Base-by-base conservation (phyloP, 495 filamentous ascomycete species). In the Saxophila tyrrhenica region DNA sequence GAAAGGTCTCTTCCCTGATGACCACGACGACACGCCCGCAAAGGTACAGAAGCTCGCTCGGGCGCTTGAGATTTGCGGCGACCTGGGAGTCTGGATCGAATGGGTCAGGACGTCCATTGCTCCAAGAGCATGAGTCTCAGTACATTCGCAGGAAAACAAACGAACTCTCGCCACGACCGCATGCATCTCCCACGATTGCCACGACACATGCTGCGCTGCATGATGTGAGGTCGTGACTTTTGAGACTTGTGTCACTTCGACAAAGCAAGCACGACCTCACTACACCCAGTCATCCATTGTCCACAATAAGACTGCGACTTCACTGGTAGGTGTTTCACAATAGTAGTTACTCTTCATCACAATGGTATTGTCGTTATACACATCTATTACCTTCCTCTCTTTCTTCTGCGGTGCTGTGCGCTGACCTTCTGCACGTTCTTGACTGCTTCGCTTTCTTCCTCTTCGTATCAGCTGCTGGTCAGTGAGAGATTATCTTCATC, bases 81-180 rank as follows among this genome's bases (percentile, higher is more conserved):
- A 69, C 57, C 13, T 69, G 8, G 64, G 62, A 10, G 55, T 68
- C 23, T 68, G 65, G 67, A 57, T 60, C 19, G 65, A 67, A 55
- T 69, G 68, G 68, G 15, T 68, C 49, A 20, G 55, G 3, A 46
- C 22, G 5, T 35, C 29, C 29, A 35, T 35, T 13, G 13, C 29
- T n/a, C n/a, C n/a, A n/a, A n/a, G n/a, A 35, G 29, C 29, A 7
- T 35, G 29, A 35, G 29, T 35, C 5, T 35, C 29, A 35, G 29
- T 13, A 13, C 29, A 35, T 7, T 35, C 13, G n/a, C n/a, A n/a
- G n/a, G n/a, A n/a, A n/a, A n/a, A n/a, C n/a, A n/a, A n/a, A n/a
- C n/a, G n/a, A n/a, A n/a, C n/a, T n/a, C n/a, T n/a, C n/a, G n/a
- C n/a, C n/a, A n/a, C n/a, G n/a, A n/a, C n/a, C n/a, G n/a, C n/a